Evolutionary conservation across 176 grass and related monocot genomes (phyloP), one percentile per base, ranked within the genome.

Genomic region (Ananas comosus): DNA sequence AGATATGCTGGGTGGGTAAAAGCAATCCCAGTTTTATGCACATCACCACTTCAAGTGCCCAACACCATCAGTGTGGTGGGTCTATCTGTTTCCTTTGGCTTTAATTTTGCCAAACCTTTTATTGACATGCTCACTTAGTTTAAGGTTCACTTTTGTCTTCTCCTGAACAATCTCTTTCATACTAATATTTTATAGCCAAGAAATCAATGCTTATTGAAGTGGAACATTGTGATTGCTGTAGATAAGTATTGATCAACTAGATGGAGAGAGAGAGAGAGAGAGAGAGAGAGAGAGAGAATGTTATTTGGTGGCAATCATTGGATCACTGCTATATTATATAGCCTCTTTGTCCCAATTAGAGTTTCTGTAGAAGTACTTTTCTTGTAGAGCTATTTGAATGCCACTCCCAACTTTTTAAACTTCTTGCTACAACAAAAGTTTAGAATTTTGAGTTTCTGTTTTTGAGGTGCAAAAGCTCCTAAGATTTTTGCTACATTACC

Each of bases 91-190:
- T 63, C 63, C 80, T 87, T 85, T 87, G 64, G 63, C 77, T 87
- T 76, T 80, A 87, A 75, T 85, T 67, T 72, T 91, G 91, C 72
- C 73, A 57, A 68, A 72, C 76, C 71, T 96, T 96, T 88, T 85
- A 53, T 70, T 75, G 82, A 75, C 84, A 96, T 82, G 75, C 72
- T 79, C 73, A 78, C 84, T 85, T 87, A 83, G 81, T 96, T 91
- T 96, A 96, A 87, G 76, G 73, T 79, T 81, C 78, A 82, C 33
- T 82, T 82, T 77, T 83, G 79, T 83, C 76, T 85, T 80, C 47
- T 73, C 65, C 76, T 78, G 51, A 49, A 64, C 59, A 76, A 74
- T 68, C 68, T 22, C 78, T 75, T 81, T 59, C 58, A 27, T 49
- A 72, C 16, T 69, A 76, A 54, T 76, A 67, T 78, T 88, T 88